phyloP scores from a whole-genome alignment of 148 eudicot genomes.

The Talinum fruticosum region DNA sequence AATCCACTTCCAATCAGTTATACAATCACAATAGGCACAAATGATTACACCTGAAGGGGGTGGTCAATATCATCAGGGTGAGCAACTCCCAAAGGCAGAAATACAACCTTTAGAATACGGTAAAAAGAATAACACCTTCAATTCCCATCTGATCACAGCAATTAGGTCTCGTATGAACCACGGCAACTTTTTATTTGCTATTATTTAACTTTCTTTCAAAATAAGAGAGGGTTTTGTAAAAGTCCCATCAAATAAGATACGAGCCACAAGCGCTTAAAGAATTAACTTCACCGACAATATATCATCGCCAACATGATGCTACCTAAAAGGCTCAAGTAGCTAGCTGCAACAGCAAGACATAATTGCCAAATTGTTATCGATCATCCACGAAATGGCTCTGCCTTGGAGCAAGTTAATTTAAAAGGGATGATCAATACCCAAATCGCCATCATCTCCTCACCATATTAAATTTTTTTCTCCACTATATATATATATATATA shows the following conservation, averaged over 20 bases:
- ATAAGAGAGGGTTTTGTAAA: no score
- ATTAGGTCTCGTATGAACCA: no score
- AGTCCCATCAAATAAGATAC: neutral
- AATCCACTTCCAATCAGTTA: neutral
- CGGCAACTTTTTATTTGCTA: no score
- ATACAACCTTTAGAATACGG: neutral
- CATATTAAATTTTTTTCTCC: no score
- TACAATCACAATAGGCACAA: neutral
- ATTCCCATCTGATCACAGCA: no score
- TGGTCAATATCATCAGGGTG: neutral
- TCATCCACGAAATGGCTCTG: neutral
- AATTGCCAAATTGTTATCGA: no score
- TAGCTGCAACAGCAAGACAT: neutral
- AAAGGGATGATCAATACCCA: neutral
- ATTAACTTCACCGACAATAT: neutral
- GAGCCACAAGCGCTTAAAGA: no score
- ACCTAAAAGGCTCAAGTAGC: no score
- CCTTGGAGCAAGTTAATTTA: neutral
- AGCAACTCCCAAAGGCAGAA: neutral
- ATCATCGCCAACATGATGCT: neutral
- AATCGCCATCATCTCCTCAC: neutral
- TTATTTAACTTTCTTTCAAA: no score
- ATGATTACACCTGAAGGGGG: neutral
- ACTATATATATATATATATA: no score
- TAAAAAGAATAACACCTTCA: neutral